Base-by-base conservation (phyloP, 805 yeast species). In the Teunomyces tritomae region DNA sequence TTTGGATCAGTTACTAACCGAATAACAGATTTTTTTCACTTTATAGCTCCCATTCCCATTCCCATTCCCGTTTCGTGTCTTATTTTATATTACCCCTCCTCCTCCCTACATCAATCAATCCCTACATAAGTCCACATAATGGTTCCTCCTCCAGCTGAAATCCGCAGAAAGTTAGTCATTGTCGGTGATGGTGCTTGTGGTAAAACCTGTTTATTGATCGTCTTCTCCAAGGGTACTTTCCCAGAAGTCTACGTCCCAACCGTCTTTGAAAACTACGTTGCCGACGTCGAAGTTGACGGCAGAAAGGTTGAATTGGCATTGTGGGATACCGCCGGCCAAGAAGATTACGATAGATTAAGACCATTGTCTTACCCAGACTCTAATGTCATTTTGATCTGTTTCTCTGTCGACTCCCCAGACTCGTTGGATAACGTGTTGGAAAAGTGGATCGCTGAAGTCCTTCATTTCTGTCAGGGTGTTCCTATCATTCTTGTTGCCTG, bases 231-330 rank as follows among this genome's bases (percentile, higher is more conserved):
- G 54, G 66, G 66, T 9, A 61, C 65, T 10, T 62, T 62, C 60
- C 66, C 66, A 24, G 65, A 62, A 46, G 66, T 62, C 6, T 62
- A 62, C 51, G 66, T 61, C 13, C 66, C 66, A 3, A 62, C 66
- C 20, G 98, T 92, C 52, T 92, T 92, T 63, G 98, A 92, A 70
- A 94, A 91, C 77, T 94, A 92, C 70, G 97, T 92, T 60, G 96
- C 97, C 41, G 97, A 90, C 68, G 97, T 92, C 49, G 76, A 71
- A 55, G 96, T 71, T 34, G 77, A 72, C 50, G 76, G 76, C 35
- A 71, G 77, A 68, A 71, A 67, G 53, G 97, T 92, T 45, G 66
- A 59, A 37, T 59, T 69, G 48, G 65, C 63, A 29, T 64, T 72
- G n/a, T 72, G 76, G 75, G 77, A 73, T 59, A 63, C 73, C 41